Conservation (phyloP, 2,329 filamentous ascomycete genomes). For the Exophiala aquamarina region DNA sequence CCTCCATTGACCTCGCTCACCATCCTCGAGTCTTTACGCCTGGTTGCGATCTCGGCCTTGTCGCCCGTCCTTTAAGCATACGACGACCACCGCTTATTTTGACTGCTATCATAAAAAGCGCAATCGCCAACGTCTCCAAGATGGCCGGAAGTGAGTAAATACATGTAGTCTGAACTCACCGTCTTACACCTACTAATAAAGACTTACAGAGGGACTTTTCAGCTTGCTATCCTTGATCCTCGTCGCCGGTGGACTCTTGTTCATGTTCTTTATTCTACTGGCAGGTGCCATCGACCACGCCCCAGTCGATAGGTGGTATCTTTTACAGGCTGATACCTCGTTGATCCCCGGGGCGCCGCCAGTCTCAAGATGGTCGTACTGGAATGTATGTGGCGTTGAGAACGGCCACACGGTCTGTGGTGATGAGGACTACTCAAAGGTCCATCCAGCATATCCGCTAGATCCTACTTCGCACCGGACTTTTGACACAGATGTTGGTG, state of each 20-base stretch:
- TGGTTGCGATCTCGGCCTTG: neutral
- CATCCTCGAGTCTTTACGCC: neutral
- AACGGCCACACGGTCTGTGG: conserved; percentile 40
- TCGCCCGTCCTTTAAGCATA: neutral
- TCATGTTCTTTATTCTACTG: conserved; percentile 67
- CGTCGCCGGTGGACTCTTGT: conserved; percentile 60
- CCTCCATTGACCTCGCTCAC: neutral
- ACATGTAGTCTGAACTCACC: neutral
- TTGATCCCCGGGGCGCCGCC: conserved; percentile 67
- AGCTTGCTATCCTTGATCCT: conserved; percentile 61
- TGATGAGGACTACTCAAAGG: conserved; percentile 63
- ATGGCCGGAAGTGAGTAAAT: conserved; percentile 34
- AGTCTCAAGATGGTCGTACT: conserved; percentile 84
- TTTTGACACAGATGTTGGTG: conserved; percentile 56
- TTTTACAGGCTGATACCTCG: conserved; percentile 75
- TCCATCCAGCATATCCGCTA: conserved; percentile 66
- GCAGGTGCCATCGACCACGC: conserved; percentile 55
- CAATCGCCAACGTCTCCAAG: no score
- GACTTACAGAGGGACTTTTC: conserved; percentile 52
- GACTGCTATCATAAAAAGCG: no score
- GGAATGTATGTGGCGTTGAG: conserved; percentile 71
- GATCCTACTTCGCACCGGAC: conserved; percentile 57
- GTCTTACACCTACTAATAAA: neutral
- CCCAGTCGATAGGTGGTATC: conserved; percentile 75
- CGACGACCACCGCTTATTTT: neutral